phyloP scores from a whole-genome alignment of 2,329 filamentous ascomycete genomes.

The Neofusicoccum parvum region DNA sequence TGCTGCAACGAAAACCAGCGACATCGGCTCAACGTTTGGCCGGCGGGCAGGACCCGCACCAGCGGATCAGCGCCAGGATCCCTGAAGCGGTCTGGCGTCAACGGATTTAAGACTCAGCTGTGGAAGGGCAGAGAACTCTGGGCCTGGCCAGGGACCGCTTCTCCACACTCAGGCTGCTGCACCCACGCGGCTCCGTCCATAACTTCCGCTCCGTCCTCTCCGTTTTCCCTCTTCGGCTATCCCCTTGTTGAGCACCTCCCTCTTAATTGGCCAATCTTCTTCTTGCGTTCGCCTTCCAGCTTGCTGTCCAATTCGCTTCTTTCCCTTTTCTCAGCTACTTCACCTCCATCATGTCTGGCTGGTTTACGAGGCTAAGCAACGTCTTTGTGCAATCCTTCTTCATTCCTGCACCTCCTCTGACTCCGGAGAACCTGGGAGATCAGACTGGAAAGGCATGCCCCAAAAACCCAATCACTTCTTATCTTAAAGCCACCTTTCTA shows the following conservation, averaged over 20 bases:
- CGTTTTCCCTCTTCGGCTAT: background rate
- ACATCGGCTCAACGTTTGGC: background rate
- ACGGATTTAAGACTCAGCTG: background rate
- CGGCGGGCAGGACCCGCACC: background rate
- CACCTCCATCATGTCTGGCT: conserved; percentile 15
- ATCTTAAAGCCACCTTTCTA: background rate
- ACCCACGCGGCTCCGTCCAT: conserved; percentile 1
- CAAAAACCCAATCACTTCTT: no score
- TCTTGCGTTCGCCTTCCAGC: background rate
- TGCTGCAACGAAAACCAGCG: background rate
- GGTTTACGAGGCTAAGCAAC: conserved; percentile 13
- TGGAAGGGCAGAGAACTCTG: conserved; percentile 11
- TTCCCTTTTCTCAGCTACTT: background rate
- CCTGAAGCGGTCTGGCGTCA: conserved; percentile 20
- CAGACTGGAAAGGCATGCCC: conserved; percentile 22
- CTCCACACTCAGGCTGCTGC: conserved; percentile 2
- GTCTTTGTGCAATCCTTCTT: conserved; percentile 29
- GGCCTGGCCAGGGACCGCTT: background rate
- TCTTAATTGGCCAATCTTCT: background rate
- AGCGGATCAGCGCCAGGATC: conserved; percentile 7
- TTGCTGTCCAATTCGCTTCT: background rate
- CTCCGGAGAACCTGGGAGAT: conserved; percentile 45
- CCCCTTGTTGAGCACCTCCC: background rate
- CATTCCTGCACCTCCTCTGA: conserved; percentile 45
- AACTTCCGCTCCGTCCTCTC: background rate